Base-by-base conservation (phyloP, 169 alveolate species). In the Cryptosporidium felis region DNA sequence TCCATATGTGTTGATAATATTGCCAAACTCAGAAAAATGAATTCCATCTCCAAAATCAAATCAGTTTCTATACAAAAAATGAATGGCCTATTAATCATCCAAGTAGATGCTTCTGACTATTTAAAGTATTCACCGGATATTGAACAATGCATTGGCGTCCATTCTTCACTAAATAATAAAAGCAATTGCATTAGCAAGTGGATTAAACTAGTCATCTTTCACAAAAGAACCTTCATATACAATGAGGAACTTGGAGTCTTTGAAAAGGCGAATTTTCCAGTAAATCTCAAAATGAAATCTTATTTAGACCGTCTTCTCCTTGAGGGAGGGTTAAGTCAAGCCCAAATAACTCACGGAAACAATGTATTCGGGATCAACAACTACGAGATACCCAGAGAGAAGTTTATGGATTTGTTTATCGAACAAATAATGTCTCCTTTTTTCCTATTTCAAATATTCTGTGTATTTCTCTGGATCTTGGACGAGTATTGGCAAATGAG, bases 391-490 rank as follows among this genome's bases (percentile, higher is more conserved):
- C 99, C 99, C 3, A 91, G 94, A 34, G 97, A 98, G 21, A 81
- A 94, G 26, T 97, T 96, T 90, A 81, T 91, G 36, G 94, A 93
- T 62, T 90, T 97, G 88, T 93, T 96, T 47, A 82, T 92, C 91
- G 98, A 97, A 82, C 98, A 97, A 88, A 90, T 96, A 61, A 91
- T 96, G 8, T 96, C 99, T 41, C 99, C 99, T 28, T 96, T 98
- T 94, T 96, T 97, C 89, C 94, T 96, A 34, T 97, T 97, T 92
- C 98, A 98, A 88, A 85, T 97, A 49, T 93, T 96, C 82, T 94
- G 99, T 81, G 95, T 96, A 21, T 82, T 96, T 0, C 89, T 98
- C 42, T 96, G 99, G 99, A 92, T 97, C 36, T 89, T 97, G 60
- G 99, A 98, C 89, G 99, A 97, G 80, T 97, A 97, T 90, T 94